Percentiles rank a stretch among this genome's conserved stretches.
Conservation (phyloP, 2,329 filamentous ascomycete genomes). For the Calcarisporium arbuscula region DNA sequence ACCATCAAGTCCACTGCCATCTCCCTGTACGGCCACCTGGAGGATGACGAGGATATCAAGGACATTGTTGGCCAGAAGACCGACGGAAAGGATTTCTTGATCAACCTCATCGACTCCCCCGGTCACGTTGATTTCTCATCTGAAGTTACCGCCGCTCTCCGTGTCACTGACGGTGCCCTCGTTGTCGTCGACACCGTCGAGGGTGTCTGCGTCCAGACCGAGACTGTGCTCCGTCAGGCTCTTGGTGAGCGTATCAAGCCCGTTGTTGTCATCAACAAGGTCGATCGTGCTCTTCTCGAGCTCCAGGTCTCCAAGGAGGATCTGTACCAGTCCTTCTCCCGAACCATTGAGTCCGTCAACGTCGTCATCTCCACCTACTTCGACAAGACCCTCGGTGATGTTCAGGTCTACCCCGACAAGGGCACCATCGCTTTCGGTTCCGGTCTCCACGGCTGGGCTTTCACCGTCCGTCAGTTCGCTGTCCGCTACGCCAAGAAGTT, state of each 20-base stretch:
- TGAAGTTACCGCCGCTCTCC: constrained; percentile 97
- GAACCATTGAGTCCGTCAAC: constrained; percentile 99
- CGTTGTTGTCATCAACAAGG: constrained; percentile 99
- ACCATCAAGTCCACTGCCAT: constrained; percentile 99
- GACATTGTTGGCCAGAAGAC: constrained; percentile 86
- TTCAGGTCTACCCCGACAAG: constrained; percentile 97
- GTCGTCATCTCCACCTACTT: constrained; percentile 99
- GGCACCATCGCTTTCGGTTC: constrained; percentile 98
- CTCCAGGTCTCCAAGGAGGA: constrained; percentile 98
- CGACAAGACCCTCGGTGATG: constrained; percentile 93
- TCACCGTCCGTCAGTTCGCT: constrained; percentile 98
- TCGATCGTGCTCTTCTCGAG: constrained; percentile 98
- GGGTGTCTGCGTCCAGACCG: constrained; percentile 99
- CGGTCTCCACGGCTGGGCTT: constrained; percentile 99
- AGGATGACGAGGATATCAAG: constrained; percentile 81
- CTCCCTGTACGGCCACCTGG: constrained; percentile 86
- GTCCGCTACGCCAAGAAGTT: constrained; percentile 98
- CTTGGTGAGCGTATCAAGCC: constrained; percentile 99
- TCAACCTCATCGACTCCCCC: constrained; percentile 99
- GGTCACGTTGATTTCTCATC: constrained; percentile 99
- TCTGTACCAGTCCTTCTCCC: constrained; percentile 98
- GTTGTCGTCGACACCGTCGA: constrained; percentile 99
- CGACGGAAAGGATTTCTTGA: constrained; percentile 93
- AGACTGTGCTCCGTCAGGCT: constrained; percentile 98
- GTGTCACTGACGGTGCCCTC: constrained; percentile 99